Conservation (phyloP, 2,329 filamentous ascomycete species). For the Tolypocladium cylindrosporum region DNA sequence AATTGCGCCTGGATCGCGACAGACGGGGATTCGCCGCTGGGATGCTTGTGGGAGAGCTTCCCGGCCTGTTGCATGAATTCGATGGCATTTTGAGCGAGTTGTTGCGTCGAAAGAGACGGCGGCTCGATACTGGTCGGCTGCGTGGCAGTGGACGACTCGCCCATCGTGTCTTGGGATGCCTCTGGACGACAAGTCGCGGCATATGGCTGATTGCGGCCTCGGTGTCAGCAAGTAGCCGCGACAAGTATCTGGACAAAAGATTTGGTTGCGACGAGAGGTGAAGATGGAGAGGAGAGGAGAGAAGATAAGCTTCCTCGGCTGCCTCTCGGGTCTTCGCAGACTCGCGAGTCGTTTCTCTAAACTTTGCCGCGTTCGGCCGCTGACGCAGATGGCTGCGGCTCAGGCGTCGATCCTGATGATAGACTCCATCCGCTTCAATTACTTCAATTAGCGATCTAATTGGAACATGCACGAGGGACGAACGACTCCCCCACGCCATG, state of each 20-base stretch:
- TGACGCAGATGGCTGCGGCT: neutral
- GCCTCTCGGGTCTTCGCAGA: neutral
- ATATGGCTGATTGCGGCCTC: neutral
- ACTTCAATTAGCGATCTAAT: neutral
- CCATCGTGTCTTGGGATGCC: neutral
- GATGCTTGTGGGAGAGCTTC: constrained; percentile 37
- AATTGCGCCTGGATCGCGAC: constrained; percentile 54
- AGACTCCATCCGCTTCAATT: neutral
- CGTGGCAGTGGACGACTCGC: neutral
- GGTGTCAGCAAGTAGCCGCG: neutral
- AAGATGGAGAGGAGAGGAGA: neutral
- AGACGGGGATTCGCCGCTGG: constrained; percentile 15
- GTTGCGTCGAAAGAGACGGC: neutral
- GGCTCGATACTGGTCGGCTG: neutral
- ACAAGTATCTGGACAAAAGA: neutral
- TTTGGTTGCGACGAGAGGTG: too few relatives aligned
- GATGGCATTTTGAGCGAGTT: constrained; percentile 30
- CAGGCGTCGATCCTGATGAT: neutral
- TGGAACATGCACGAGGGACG: neutral
- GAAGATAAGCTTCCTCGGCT: neutral
- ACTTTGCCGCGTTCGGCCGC: neutral
- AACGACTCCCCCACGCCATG: neutral
- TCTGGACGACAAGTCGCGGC: neutral
- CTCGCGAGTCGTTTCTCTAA: neutral
- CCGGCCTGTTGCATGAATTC: constrained; percentile 53